A percentile compares a stretch with the other conserved stretches of the same genome.
phyloP scores from a whole-genome alignment of 169 alveolate species.

The Theileria annulata region DNA sequence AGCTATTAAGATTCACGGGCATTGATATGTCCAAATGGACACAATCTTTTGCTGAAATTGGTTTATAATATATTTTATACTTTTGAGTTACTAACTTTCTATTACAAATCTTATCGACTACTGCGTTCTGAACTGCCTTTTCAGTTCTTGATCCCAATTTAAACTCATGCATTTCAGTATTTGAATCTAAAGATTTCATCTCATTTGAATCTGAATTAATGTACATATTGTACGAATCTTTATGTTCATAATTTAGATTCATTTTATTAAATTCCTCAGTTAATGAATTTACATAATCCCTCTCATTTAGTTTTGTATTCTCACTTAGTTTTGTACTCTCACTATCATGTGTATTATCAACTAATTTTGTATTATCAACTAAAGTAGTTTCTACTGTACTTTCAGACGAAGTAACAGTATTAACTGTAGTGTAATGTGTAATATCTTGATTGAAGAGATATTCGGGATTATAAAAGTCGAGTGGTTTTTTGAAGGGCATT shows the following conservation, averaged over 20 bases:
- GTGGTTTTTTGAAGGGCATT: background rate
- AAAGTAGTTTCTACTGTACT: background rate
- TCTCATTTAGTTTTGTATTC: no score
- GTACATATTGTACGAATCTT: no score
- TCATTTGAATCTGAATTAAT: no score
- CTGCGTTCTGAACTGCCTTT: background rate
- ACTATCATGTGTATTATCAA: no score
- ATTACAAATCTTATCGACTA: background rate
- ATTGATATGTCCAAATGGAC: background rate
- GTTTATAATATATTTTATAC: background rate
- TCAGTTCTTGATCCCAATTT: no score
- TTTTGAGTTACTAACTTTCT: background rate
- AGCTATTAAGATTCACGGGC: background rate
- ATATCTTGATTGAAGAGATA: background rate
- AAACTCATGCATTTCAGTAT: no score
- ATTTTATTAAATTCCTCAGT: no score
- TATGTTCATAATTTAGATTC: no score
- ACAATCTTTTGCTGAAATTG: background rate
- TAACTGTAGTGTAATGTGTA: background rate
- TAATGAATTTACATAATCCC: no score
- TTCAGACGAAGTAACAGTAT: background rate
- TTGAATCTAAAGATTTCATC: no score
- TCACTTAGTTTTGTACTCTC: no score
- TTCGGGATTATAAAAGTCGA: constrained; percentile 14
- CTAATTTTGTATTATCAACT: no score